phyloP scores from a whole-genome alignment of 352 stramenopile species.

The Lagenidium giganteum region DNA sequence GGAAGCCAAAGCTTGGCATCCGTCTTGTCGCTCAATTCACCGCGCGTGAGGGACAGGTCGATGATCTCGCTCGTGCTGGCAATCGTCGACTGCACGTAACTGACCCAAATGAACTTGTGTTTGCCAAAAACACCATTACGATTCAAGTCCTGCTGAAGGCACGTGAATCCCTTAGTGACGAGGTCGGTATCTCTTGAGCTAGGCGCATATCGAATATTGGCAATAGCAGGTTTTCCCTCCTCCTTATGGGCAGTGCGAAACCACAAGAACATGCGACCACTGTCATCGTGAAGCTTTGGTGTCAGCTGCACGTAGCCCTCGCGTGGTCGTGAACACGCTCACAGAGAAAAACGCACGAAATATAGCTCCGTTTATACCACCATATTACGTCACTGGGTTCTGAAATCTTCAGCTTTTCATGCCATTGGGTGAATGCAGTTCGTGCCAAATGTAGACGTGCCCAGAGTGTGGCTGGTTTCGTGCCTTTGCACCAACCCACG shows the following conservation, averaged over 20 bases:
- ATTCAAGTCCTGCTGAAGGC: conserved; percentile 70
- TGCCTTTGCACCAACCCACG: too few relatives aligned
- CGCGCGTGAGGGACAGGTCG: conserved; percentile 56
- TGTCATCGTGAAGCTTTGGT: conserved; percentile 51
- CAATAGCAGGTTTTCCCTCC: conserved; percentile 57
- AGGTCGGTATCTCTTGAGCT: conserved; percentile 67
- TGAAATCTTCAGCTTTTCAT: too few relatives aligned
- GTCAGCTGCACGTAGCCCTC: conserved; percentile 58
- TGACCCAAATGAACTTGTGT: conserved; percentile 77
- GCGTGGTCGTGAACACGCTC: too few relatives aligned
- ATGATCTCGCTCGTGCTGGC: conserved; percentile 59
- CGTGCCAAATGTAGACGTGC: too few relatives aligned
- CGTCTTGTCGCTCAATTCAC: conserved; percentile 60
- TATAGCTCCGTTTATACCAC: too few relatives aligned
- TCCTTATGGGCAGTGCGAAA: conserved; percentile 48
- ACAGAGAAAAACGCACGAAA: too few relatives aligned
- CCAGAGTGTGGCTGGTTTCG: too few relatives aligned
- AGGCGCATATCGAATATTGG: conserved; percentile 55
- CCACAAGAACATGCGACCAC: conserved; percentile 52
- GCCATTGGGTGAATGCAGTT: too few relatives aligned
- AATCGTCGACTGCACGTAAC: conserved; percentile 34
- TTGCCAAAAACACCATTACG: conserved; percentile 54
- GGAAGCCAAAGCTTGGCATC: conserved; percentile 64
- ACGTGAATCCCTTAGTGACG: conserved; percentile 68
- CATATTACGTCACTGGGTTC: too few relatives aligned